A percentile compares a stretch with the other conserved stretches of the same genome.
Conservation (phyloP, 805 yeast genomes). For the Kluyveromyces aestuarii region DNA sequence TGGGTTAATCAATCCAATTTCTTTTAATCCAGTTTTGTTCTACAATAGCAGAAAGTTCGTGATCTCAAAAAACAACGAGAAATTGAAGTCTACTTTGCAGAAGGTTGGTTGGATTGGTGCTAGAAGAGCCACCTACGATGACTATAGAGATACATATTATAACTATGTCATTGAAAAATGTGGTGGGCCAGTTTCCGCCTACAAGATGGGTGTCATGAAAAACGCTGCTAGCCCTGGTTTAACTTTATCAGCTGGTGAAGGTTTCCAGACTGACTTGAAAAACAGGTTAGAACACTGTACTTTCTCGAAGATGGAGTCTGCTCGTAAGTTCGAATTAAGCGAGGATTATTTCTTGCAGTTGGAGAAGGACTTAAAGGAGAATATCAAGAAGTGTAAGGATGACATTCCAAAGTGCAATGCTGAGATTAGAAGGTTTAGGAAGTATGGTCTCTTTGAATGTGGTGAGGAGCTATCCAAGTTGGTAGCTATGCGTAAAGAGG, state of each 20-base stretch:
- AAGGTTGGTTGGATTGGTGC: conserved; percentile 94
- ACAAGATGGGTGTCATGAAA: conserved; percentile 59
- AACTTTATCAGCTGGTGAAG: conserved; percentile 68
- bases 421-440: conserved; percentile 53
- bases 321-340: conserved; percentile 42
- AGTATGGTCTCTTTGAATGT: conserved; percentile 50
- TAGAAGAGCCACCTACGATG: conserved; percentile 58
- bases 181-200: conserved; percentile 75
- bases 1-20: conserved; percentile 74
- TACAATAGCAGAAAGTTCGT: conserved; percentile 28
- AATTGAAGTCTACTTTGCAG: conserved; percentile 37
- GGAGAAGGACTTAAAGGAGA: conserved; percentile 40
- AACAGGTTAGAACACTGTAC: conserved; percentile 29
- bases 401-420: conserved; percentile 31
- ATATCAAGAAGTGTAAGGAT: conserved; percentile 26
- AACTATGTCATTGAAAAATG: conserved; percentile 50
- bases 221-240: conserved; percentile 51
- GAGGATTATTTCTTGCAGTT: conserved; percentile 45
- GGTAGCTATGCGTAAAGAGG: conserved; percentile 21
- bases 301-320: conserved; percentile 32
- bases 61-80: conserved; percentile 19
- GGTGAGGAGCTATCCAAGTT: conserved; percentile 27
- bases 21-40: conserved; percentile 34
- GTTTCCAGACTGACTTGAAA: conserved; percentile 54
- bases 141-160: conserved; percentile 63